Percentiles rank a stretch among this genome's conserved stretches.
Conservation (phyloP, 805 yeast species). For the Myxozyma kluyveri region DNA sequence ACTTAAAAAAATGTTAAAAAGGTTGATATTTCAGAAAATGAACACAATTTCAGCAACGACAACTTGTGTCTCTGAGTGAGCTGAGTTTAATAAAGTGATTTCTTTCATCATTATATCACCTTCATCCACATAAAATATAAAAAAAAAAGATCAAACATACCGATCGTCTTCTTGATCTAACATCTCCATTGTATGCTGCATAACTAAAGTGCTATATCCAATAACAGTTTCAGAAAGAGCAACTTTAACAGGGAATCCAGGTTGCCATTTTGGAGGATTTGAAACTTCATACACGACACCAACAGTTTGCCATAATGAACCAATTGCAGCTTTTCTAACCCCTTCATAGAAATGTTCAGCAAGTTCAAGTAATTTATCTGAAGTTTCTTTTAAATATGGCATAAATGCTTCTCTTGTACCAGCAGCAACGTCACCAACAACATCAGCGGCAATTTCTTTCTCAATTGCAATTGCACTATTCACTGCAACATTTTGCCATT, state of each 20-base stretch:
- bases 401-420: slow-evolving; percentile 82
- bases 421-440: slow-evolving; percentile 79
- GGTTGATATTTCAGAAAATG: too few species aligned
- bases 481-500: slow-evolving; percentile 72
- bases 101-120: slow-evolving; percentile 24
- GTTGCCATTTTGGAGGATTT: slow-evolving; percentile 35
- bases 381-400: slow-evolving; percentile 67
- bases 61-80: slow-evolving; percentile 33
- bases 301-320: slow-evolving; percentile 78
- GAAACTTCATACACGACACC: slow-evolving; percentile 53
- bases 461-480: slow-evolving; percentile 94
- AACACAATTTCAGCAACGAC: slow-evolving; percentile 27
- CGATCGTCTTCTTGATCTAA: slow-evolving; percentile 81
- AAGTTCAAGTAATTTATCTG: slow-evolving; percentile 64
- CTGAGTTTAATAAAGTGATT: slow-evolving; percentile 25
- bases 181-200: slow-evolving; percentile 60
- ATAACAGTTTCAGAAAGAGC: slow-evolving; percentile 55
- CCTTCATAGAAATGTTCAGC: slow-evolving; percentile 81
- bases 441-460: slow-evolving; percentile 92
- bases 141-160: slow-evolving; percentile 34
- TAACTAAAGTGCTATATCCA: slow-evolving; percentile 60
- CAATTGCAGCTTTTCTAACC: slow-evolving; percentile 81
- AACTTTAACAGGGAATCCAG: slow-evolving; percentile 41
- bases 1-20: too few species aligned
- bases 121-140: background rate